Evolutionary conservation across 768 basidiomycete species (phyloP).

Genomic region (Pholiota molesta): DNA sequence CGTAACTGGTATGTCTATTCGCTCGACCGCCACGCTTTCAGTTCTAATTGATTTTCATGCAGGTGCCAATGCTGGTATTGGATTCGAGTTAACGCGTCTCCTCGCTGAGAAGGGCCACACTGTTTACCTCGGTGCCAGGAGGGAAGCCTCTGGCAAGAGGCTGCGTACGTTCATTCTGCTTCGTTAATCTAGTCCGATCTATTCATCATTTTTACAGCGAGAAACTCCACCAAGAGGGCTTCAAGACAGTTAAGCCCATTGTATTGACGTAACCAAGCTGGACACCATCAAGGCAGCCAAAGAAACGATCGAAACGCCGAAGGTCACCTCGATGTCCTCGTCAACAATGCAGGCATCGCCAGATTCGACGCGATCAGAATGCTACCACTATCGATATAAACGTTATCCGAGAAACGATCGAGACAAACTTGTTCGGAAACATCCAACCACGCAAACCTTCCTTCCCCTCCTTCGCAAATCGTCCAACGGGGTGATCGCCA

Average conservation of each 20-base stretch:
- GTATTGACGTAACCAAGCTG: constrained; percentile 43
- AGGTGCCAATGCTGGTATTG: constrained; percentile 50
- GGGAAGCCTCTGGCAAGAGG: constrained; percentile 42
- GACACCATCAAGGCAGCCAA: constrained; percentile 37
- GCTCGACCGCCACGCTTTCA: background rate
- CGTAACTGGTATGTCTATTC: constrained; percentile 35
- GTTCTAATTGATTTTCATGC: background rate
- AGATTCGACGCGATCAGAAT: constrained; percentile 30
- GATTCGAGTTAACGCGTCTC: constrained; percentile 45
- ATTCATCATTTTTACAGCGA: constrained; percentile 20
- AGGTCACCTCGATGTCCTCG: too few species aligned
- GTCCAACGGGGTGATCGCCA: constrained; percentile 35
- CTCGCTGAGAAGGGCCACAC: constrained; percentile 45
- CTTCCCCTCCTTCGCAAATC: constrained; percentile 45
- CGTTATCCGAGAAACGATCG: constrained; percentile 37
- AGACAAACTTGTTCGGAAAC: constrained; percentile 46
- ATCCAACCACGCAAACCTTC: constrained; percentile 46
- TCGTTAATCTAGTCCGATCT: background rate
- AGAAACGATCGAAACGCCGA: constrained; percentile 37
- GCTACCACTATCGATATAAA: constrained; percentile 36
- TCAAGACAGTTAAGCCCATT: constrained; percentile 36
- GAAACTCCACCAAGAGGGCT: constrained; percentile 34
- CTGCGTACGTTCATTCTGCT: constrained; percentile 31
- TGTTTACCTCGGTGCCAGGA: constrained; percentile 48
- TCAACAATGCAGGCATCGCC: constrained; percentile 45